Base-by-base conservation (phyloP, 257 asterid species). In the Perilla frutescens region DNA sequence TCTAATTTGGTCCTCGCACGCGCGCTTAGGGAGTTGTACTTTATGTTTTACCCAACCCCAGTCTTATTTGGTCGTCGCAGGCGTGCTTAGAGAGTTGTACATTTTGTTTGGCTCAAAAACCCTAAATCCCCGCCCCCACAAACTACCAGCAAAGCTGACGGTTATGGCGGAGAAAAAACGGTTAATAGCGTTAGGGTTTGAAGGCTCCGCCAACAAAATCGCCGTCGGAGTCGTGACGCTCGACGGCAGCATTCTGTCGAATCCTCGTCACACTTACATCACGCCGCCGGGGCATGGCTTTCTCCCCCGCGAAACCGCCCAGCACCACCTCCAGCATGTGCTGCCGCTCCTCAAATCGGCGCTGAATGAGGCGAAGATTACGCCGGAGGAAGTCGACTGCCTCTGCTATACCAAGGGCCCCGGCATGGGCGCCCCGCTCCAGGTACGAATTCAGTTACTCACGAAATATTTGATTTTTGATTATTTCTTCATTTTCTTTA, bases 231-330 rank as follows among this genome's bases (percentile, higher is more conserved):
- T 87, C 8, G 97, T 94, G 70, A 73, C 88, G 1, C 77, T 88
- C 29, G 96, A 91, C 71, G 99, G 99, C 41, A 68, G 70, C 62
- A 94, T 94, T 54, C 85, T 94, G 1, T 91, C 99, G 1, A 91
- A 94, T 59, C 97, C 97, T 0, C 96, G 99, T 13, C 97, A 90
- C 76, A 94, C 99, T 36, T 94, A 91, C 87, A 91, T 90, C 57
- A 94, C 99, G 1, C 99, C 99, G 40, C 97, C 99, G 12, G 99
- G 97, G 5, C 96, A 94, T 6, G 98, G 97, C 48, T 94, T 94
- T 73, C 91, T 94, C 53, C 98, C 98, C 7, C 82, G 98, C 31
- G 98, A 94, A 86, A 91, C 97, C 8, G 96, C 98, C 20, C 98
- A 93, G 15, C 98, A 93, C 85, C 99, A 94, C 74, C 93, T 91